Evolutionary conservation across 257 asterid species (phyloP).

Genomic region (Solanum pinnatisectum): DNA sequence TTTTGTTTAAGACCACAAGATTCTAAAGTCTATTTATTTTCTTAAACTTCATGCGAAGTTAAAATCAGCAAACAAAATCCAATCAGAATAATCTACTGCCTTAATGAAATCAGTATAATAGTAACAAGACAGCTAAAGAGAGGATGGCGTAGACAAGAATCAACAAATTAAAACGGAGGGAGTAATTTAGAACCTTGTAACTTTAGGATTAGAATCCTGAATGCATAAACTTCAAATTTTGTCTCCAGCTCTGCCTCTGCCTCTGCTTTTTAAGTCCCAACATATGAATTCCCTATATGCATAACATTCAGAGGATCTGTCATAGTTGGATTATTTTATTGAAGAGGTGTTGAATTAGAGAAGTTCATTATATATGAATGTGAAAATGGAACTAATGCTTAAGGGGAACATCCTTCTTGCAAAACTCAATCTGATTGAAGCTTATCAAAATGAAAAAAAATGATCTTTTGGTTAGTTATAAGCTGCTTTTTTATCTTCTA

Average conservation of each 20-base stretch:
- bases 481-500: neutral
- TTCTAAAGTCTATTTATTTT: neutral
- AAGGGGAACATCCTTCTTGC: neutral
- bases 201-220: neutral
- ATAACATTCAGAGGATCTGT: neutral
- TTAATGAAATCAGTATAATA: no score
- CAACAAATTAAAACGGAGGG: neutral
- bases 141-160: no score
- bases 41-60: neutral
- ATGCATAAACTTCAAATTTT: neutral
- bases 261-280: neutral
- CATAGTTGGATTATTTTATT: neutral
- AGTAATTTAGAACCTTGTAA: neutral
- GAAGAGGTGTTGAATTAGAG: neutral
- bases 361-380: neutral
- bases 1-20: neutral
- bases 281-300: neutral
- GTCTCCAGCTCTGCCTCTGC: neutral
- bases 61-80: neutral
- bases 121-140: no score
- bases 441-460: neutral
- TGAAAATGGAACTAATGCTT: neutral
- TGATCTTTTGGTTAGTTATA: neutral
- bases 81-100: no score
- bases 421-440: neutral